phyloP scores from a whole-genome alignment of 768 basidiomycete species.

The Hericium rajendrae region DNA sequence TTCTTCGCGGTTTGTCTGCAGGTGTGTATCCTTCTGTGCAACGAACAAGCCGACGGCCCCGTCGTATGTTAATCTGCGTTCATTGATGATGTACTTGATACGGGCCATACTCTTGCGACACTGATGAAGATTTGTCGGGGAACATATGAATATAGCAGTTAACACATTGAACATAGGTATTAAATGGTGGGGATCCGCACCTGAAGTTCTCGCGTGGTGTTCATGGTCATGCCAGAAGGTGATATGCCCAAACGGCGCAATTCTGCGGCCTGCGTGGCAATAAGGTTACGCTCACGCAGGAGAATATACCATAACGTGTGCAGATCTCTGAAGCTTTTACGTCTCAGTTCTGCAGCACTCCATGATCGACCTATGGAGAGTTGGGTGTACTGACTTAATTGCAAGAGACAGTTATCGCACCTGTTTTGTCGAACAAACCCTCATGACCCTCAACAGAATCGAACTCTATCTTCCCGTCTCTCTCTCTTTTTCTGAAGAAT shows the following conservation, averaged over 20 bases:
- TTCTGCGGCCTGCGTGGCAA: constrained; percentile 83
- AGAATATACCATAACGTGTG: constrained; percentile 94
- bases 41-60: constrained; percentile 36
- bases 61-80: constrained; percentile 78
- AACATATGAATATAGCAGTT: background rate
- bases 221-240: background rate
- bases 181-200: constrained; percentile 1
- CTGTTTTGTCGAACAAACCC: constrained; percentile 23
- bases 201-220: constrained; percentile 5
- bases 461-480: constrained; percentile 41
- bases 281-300: constrained; percentile 78
- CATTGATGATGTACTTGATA: constrained; percentile 87
- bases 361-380: constrained; percentile 68
- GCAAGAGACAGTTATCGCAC: constrained; percentile 23
- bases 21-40: constrained; percentile 5
- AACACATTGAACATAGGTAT: too few species aligned
- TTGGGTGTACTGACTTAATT: background rate
- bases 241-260: constrained; percentile 44
- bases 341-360: constrained; percentile 76
- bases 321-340: constrained; percentile 87
- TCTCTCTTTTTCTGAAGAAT: constrained; percentile 57
- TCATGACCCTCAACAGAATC: constrained; percentile 35
- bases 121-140: constrained; percentile 32
- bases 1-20: background rate
- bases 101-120: constrained; percentile 94